A percentile compares a stretch with the other conserved stretches of the same genome.
These are phyloP conservation scores for Silene coronaria DNA, from an alignment of 179 eudicot genomes.

Conservation along the genomic window DNA sequence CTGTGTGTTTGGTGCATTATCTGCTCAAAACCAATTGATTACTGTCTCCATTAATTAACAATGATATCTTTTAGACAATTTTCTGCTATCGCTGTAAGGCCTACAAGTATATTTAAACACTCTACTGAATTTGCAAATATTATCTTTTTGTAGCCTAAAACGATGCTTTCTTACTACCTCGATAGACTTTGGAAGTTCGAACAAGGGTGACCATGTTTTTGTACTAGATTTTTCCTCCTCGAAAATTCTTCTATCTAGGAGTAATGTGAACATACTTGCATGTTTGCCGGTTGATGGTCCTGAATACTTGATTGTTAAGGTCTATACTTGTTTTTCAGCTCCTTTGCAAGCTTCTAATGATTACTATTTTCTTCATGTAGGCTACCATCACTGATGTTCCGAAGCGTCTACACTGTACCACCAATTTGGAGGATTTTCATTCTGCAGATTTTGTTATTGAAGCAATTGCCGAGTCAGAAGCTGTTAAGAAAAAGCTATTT, in stretches of 20 bases:
- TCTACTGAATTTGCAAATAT: too few species aligned
- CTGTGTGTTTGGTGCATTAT: too few species aligned
- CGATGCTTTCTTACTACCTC: too few species aligned
- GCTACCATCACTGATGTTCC: conserved; percentile 42
- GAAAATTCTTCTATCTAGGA: not conserved
- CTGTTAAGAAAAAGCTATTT: conserved; percentile 59
- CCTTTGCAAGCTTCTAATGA: not conserved
- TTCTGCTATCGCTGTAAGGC: too few species aligned
- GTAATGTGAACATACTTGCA: not conserved
- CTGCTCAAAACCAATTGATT: too few species aligned
- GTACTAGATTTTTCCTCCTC: not conserved
- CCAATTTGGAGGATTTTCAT: conserved; percentile 55
- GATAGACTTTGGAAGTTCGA: not conserved
- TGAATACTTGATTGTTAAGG: not conserved
- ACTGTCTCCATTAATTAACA: too few species aligned
- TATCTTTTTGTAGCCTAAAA: too few species aligned
- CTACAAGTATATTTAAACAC: too few species aligned
- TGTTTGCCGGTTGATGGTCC: not conserved
- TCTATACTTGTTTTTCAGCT: not conserved
- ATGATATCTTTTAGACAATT: too few species aligned
- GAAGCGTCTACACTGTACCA: conserved; percentile 42
- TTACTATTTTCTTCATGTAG: conserved; percentile 24
- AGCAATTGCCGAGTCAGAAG: conserved; percentile 86
- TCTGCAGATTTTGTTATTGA: conserved; percentile 69
- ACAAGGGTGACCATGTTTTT: not conserved